phyloP scores from a whole-genome alignment of 768 basidiomycete genomes.

The Tremella yokohamensis region DNA sequence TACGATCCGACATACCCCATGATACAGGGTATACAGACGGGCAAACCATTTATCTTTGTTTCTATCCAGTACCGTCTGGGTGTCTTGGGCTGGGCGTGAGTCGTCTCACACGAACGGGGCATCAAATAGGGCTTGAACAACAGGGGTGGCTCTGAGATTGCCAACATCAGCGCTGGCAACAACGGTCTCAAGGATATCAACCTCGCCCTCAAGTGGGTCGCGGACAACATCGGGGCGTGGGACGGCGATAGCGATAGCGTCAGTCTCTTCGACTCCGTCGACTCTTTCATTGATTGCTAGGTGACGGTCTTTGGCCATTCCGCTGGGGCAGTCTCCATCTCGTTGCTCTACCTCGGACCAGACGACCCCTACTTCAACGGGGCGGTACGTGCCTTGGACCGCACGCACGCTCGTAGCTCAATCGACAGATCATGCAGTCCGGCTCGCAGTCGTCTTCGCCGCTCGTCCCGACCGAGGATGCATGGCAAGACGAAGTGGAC shows the following conservation, averaged over 20 bases:
- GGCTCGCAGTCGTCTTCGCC: conserved; percentile 30
- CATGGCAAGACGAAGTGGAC: conserved; percentile 39
- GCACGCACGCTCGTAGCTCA: neutral
- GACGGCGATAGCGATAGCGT: conserved; percentile 58
- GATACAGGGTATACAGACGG: conserved; percentile 16
- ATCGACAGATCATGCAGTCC: conserved; percentile 36
- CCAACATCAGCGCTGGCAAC: conserved; percentile 51
- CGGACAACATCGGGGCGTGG: conserved; percentile 65
- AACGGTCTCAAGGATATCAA: conserved; percentile 63
- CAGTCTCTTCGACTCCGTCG: neutral
- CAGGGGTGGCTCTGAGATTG: conserved; percentile 36
- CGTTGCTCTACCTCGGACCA: conserved; percentile 50
- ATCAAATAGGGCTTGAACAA: neutral
- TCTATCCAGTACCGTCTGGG: conserved; percentile 59
- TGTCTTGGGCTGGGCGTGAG: conserved; percentile 54
- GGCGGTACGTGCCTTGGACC: conserved; percentile 10
- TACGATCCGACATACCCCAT: conserved; percentile 49
- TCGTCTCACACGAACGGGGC: neutral
- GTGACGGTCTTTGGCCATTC: conserved; percentile 61
- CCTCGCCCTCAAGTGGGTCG: conserved; percentile 60
- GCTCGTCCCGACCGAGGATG: conserved; percentile 20
- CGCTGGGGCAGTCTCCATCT: conserved; percentile 59
- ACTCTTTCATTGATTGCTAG: conserved; percentile 28
- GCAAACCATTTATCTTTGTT: conserved; percentile 56
- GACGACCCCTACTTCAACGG: conserved; percentile 17